These are phyloP conservation scores for Arachnomyces sp. DNA, from an alignment of 2,329 filamentous ascomycete species.

Conservation along the genomic window DNA sequence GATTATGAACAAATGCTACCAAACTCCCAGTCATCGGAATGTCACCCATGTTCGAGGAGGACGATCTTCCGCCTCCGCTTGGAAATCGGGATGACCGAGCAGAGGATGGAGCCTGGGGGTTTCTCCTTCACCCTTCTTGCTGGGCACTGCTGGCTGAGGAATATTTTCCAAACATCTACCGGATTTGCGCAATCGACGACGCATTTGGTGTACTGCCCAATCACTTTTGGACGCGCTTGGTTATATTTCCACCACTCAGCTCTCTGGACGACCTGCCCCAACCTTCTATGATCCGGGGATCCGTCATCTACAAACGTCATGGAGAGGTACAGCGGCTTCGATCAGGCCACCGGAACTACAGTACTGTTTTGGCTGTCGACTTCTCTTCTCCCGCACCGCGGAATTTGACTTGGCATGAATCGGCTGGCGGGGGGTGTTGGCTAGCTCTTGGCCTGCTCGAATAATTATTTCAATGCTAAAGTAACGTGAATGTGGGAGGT, in stretches of 20 bases:
- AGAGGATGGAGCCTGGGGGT: neutral
- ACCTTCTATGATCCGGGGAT: too few relatives aligned
- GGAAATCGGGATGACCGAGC: neutral
- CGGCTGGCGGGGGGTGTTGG: too few relatives aligned
- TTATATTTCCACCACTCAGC: neutral
- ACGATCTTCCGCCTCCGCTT: neutral
- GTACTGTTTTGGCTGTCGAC: too few relatives aligned
- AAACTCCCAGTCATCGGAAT: neutral
- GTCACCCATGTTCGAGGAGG: neutral
- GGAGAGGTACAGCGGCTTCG: too few relatives aligned
- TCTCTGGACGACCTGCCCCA: neutral
- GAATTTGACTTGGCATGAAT: too few relatives aligned
- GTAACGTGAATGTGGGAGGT: too few relatives aligned
- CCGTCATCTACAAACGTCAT: too few relatives aligned
- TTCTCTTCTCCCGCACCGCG: too few relatives aligned
- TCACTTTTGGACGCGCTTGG: neutral
- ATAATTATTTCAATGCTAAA: too few relatives aligned
- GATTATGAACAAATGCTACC: neutral
- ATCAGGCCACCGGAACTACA: too few relatives aligned
- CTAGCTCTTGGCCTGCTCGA: too few relatives aligned
- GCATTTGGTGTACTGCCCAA: neutral
- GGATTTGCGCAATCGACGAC: neutral
- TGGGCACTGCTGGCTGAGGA: slow-evolving; percentile 1
- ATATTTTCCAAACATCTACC: neutral
- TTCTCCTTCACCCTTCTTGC: slow-evolving; percentile 1